Evolutionary conservation across 495 filamentous ascomycete species (phyloP).

Genomic region (Penicillium verhagenii): DNA sequence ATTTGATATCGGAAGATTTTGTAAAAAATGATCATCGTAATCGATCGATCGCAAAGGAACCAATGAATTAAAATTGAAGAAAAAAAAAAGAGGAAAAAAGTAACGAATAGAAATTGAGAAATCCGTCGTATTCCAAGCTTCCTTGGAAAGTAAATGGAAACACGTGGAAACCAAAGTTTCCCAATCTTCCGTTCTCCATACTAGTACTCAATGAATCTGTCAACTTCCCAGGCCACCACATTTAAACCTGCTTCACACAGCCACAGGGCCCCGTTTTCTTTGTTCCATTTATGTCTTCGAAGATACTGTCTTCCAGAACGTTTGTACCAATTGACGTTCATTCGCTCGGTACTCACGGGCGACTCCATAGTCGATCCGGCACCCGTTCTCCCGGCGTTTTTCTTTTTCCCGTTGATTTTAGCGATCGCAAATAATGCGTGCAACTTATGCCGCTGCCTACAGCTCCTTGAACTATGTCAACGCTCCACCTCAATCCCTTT

Average conservation of each 20-base stretch:
- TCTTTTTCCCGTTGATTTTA: no score
- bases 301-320: constrained; percentile 2
- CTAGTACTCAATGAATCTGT: no score
- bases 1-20: not conserved
- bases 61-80: not conserved
- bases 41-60: not conserved
- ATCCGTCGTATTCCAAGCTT: no score
- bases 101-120: no score
- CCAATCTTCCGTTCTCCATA: no score
- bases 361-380: constrained; percentile 7
- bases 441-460: not conserved
- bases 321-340: constrained; percentile 10
- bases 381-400: not conserved
- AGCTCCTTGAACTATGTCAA: not conserved
- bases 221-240: not conserved
- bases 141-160: not conserved
- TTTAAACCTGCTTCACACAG: constrained; percentile 9
- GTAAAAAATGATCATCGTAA: not conserved
- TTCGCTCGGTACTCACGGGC: constrained; percentile 5
- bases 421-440: not conserved
- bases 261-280: constrained; percentile 16
- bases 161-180: not conserved
- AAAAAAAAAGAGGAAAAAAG: no score
- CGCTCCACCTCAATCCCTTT: not conserved
- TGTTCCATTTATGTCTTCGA: constrained; percentile 10